Evolutionary conservation across 495 filamentous ascomycete genomes (phyloP), one percentile per base, ranked within the genome.

Genomic region (Penicillium waksmanii): DNA sequence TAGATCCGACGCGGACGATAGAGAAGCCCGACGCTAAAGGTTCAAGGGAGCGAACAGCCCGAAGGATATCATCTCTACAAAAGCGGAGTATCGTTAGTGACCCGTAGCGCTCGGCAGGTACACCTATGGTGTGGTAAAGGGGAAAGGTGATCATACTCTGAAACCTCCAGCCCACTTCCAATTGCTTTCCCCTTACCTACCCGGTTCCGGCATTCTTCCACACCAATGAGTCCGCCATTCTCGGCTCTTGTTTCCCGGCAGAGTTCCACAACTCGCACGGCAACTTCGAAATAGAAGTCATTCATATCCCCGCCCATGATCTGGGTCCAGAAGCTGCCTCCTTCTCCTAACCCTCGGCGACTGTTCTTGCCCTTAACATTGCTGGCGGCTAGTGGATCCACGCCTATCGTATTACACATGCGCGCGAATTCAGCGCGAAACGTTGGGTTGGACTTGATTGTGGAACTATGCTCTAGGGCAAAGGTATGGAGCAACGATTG

Each of bases 261-360:
- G 0, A 98, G 85, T 74, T 97, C 95, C 8, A 98, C 96, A 7
- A 98, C 91, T 31, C 91, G 80, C 40, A 97, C 93, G 0, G 91
- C 96, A 48, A 98, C 82, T 76, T 96, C 94, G 71, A 98, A 98
- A 73, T 98, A 98, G 67, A 98, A 98, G 71, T 98, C 96, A 72
- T 97, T 96, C 61, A 98, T 94, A 65, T 86, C 91, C 19, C 89
- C 83, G 2, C 95, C 95, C 53, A 97, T 75, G 64, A 97, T 85
- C 78, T 97, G 93, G 13, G 92, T 90, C 95, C 95, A 97, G 62
- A 97, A 86, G 65, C 88, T 94, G 17, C 84, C 84, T 46, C 70
- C 66, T 70, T 79, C 67, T 70, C 76, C 69, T 55, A 69, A 46
- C 62, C 78, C 58, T 57, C 77, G 71, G 55, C 81, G 63, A 54